Conservation (phyloP, 2,329 filamentous ascomycete species). For the Aspergillus quadrilineatus region DNA sequence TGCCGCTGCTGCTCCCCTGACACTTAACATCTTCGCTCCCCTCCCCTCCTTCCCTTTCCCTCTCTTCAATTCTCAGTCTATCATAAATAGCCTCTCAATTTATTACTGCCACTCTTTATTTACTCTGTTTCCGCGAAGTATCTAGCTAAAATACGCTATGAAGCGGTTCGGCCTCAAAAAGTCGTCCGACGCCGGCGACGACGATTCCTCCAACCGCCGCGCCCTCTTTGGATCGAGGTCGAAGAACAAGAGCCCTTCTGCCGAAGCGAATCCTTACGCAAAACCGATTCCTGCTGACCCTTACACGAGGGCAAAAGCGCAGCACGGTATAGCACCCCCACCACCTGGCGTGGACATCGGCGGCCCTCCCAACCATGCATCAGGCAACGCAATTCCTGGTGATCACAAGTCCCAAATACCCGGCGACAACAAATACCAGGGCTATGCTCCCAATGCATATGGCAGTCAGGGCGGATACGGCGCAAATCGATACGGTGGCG, state of each 20-base stretch:
- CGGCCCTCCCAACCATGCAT: conserved; percentile 1
- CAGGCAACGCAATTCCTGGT: conserved; percentile 24
- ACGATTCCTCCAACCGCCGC: conserved; percentile 51
- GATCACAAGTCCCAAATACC: conserved; percentile 28
- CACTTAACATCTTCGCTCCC: conserved; percentile 10
- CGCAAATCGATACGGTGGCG: conserved; percentile 53
- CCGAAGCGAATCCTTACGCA: conserved; percentile 57
- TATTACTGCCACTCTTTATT: not conserved
- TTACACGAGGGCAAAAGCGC: conserved; percentile 53
- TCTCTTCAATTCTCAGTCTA: not conserved
- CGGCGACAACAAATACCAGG: conserved; percentile 36
- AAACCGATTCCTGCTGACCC: conserved; percentile 54
- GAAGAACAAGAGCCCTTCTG: conserved; percentile 55
- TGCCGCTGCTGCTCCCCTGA: conserved; percentile 30
- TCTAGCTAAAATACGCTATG: conserved; percentile 22
- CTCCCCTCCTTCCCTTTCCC: conserved; percentile 4
- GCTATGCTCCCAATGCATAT: conserved; percentile 54
- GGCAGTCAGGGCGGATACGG: conserved; percentile 54
- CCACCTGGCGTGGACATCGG: conserved; percentile 31
- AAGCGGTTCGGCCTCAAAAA: conserved; percentile 51
- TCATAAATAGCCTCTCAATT: conserved; percentile 12
- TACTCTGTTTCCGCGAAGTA: not conserved
- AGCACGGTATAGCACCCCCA: conserved; percentile 40
- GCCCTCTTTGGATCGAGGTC: conserved; percentile 60
- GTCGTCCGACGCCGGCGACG: conserved; percentile 50